Evolutionary conservation across 192 early-diverging fungal genomes (phyloP).

Genomic region (Coemansia guatemalensis): DNA sequence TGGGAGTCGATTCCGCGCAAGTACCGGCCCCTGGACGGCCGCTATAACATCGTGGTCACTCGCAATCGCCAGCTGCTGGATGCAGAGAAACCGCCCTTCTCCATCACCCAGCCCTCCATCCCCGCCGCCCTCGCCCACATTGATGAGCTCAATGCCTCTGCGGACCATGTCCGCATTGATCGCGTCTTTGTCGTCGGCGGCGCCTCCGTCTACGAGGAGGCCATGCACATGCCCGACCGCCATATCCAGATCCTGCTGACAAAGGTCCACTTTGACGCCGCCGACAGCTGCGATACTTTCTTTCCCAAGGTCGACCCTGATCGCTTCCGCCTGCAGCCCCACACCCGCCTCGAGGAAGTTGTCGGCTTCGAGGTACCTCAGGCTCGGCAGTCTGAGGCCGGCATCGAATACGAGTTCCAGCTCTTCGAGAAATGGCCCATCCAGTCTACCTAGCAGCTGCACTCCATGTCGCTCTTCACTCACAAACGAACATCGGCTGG

Average conservation of each 20-base stretch:
- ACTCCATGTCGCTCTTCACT: too few species aligned
- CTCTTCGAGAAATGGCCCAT: conserved; percentile 41
- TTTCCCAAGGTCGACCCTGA: conserved; percentile 62
- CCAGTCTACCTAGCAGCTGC: not conserved
- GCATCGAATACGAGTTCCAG: conserved; percentile 62
- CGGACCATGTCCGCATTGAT: conserved; percentile 9
- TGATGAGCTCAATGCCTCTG: conserved; percentile 25
- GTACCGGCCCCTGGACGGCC: conserved; percentile 72
- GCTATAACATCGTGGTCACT: conserved; percentile 88
- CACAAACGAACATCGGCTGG: too few species aligned
- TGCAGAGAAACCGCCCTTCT: conserved; percentile 14
- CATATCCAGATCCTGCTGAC: conserved; percentile 68
- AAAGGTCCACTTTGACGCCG: conserved; percentile 55
- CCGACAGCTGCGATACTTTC: conserved; percentile 74
- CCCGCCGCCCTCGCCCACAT: conserved; percentile 51
- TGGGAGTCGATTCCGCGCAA: conserved; percentile 91
- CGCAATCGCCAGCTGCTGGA: conserved; percentile 56
- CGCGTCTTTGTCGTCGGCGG: conserved; percentile 86
- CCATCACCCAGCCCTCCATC: conserved; percentile 26
- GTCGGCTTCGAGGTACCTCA: conserved; percentile 40
- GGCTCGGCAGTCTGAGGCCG: conserved; percentile 55
- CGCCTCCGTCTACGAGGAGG: conserved; percentile 68
- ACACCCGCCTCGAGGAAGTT: conserved; percentile 55
- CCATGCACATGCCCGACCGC: conserved; percentile 59
- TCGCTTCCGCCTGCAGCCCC: conserved; percentile 41